These are phyloP conservation scores for Hygrocybe punicea DNA, from an alignment of 768 basidiomycete genomes.

Conservation along the genomic window DNA sequence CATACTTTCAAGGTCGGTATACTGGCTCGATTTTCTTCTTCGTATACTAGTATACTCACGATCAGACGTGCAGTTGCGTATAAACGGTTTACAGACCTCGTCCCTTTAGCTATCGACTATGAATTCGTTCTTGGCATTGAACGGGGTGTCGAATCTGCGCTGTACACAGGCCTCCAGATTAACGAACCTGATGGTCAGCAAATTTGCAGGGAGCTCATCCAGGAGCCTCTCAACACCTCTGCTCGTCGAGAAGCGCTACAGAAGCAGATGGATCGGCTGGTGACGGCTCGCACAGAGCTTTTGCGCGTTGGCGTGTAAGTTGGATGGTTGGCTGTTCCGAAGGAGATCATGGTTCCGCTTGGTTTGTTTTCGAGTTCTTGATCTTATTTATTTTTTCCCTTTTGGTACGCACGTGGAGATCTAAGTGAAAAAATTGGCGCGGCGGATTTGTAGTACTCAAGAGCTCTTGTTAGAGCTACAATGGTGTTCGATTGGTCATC, in stretches of 20 bases:
- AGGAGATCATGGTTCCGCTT: too few relatives aligned
- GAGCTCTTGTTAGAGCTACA: too few relatives aligned
- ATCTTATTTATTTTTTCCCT: too few relatives aligned
- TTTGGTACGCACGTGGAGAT: too few relatives aligned
- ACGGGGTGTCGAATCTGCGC: neutral
- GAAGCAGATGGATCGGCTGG: conserved; percentile 51
- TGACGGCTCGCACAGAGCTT: conserved; percentile 44
- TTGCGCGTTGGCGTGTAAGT: conserved; percentile 15
- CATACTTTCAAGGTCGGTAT: conserved; percentile 73
- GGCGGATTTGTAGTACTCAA: too few relatives aligned
- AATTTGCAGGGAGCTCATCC: conserved; percentile 50
- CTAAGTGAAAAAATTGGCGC: too few relatives aligned
- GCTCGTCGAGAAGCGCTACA: conserved; percentile 45
- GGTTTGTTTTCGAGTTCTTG: too few relatives aligned
- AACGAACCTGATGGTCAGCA: conserved; percentile 44
- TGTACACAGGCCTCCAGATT: conserved; percentile 47
- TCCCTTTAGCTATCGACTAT: conserved; percentile 55
- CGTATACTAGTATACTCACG: conserved; percentile 8
- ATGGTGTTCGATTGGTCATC: too few relatives aligned
- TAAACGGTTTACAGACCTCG: conserved; percentile 55
- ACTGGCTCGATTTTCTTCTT: neutral
- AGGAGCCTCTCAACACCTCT: conserved; percentile 46
- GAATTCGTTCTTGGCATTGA: conserved; percentile 49
- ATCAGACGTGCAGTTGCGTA: conserved; percentile 46
- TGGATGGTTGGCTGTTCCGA: too few relatives aligned